These are phyloP conservation scores for Thalassiosira mediterranea DNA, from an alignment of 352 stramenopile species.

Conservation along the genomic window DNA sequence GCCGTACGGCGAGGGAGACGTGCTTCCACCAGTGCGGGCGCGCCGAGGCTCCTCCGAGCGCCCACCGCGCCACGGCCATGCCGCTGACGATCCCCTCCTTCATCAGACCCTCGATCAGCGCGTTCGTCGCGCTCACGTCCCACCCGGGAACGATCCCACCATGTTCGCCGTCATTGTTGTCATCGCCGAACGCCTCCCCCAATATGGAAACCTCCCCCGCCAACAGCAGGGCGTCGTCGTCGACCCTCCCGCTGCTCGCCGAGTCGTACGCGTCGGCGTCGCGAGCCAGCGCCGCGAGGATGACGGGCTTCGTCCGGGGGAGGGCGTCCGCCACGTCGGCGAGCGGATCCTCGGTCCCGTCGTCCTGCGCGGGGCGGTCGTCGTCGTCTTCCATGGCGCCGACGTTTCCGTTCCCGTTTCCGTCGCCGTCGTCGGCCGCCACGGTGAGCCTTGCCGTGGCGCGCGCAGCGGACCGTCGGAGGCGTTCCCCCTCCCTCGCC, in stretches of 20 bases:
- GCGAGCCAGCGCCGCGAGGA: conserved; percentile 49
- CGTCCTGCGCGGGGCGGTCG: conserved; percentile 37
- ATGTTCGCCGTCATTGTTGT: too few species aligned
- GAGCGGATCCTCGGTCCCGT: conserved; percentile 56
- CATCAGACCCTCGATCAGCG: conserved; percentile 51
- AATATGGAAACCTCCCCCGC: conserved; percentile 55
- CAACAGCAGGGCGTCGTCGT: conserved; percentile 48
- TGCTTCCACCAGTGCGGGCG: conserved; percentile 49
- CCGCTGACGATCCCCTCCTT: conserved; percentile 50
- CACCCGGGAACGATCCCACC: conserved; percentile 34
- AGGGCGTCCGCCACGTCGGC: conserved; percentile 48
- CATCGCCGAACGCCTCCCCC: too few species aligned
- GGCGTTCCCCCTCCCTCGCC: conserved; percentile 17
- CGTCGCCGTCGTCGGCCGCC: background rate
- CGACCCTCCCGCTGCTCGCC: conserved; percentile 27
- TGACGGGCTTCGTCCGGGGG: conserved; percentile 50
- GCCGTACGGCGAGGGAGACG: conserved; percentile 38
- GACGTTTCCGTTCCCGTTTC: conserved; percentile 12
- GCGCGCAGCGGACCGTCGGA: conserved; percentile 2
- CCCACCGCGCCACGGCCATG: conserved; percentile 46
- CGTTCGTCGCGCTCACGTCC: conserved; percentile 24
- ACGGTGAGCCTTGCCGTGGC: conserved; percentile 11
- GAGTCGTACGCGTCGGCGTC: conserved; percentile 57
- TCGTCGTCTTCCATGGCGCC: conserved; percentile 35
- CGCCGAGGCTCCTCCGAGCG: conserved; percentile 6